Percentiles rank a stretch among this genome's conserved stretches.
Conservation (phyloP, 768 basidiomycete genomes). For the Lentinula raphanica region DNA sequence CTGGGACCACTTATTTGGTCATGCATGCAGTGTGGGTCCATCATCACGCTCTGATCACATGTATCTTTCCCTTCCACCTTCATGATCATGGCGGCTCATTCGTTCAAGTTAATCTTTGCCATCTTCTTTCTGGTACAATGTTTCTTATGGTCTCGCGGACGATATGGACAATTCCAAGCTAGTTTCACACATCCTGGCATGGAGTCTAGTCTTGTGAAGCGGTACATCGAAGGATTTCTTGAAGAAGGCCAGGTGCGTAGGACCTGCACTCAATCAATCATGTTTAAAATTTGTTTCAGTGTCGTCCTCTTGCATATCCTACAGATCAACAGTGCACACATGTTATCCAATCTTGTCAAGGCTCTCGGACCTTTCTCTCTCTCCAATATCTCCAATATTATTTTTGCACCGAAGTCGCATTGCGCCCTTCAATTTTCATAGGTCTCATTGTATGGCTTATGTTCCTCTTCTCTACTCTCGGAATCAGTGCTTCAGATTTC, state of each 20-base stretch:
- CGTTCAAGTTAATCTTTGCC: slow-evolving; percentile 47
- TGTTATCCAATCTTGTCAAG: slow-evolving; percentile 52
- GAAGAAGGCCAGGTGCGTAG: slow-evolving; percentile 24
- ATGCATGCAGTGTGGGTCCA: no score
- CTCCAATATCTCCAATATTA: slow-evolving; percentile 67
- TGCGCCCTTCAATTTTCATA: slow-evolving; percentile 57
- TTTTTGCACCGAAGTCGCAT: slow-evolving; percentile 55
- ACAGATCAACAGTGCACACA: slow-evolving; percentile 57
- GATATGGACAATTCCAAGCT: slow-evolving; percentile 33
- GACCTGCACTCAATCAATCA: not conserved
- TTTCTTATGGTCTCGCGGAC: slow-evolving; percentile 61
- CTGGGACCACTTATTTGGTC: no score
- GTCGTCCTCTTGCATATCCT: slow-evolving; percentile 56
- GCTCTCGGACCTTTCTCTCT: slow-evolving; percentile 58
- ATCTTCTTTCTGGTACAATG: slow-evolving; percentile 49
- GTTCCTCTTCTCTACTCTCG: slow-evolving; percentile 94
- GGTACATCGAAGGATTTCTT: slow-evolving; percentile 33
- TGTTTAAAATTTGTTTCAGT: slow-evolving; percentile 35
- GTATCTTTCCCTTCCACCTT: not conserved
- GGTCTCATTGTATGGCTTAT: slow-evolving; percentile 72
- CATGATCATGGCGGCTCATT: slow-evolving; percentile 53
- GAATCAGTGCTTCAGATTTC: slow-evolving; percentile 93
- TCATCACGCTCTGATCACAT: not conserved
- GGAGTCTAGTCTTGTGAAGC: slow-evolving; percentile 34
- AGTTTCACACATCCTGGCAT: slow-evolving; percentile 17